Evolutionary conservation across 768 basidiomycete species (phyloP).

Genomic region (Suillus lakei): DNA sequence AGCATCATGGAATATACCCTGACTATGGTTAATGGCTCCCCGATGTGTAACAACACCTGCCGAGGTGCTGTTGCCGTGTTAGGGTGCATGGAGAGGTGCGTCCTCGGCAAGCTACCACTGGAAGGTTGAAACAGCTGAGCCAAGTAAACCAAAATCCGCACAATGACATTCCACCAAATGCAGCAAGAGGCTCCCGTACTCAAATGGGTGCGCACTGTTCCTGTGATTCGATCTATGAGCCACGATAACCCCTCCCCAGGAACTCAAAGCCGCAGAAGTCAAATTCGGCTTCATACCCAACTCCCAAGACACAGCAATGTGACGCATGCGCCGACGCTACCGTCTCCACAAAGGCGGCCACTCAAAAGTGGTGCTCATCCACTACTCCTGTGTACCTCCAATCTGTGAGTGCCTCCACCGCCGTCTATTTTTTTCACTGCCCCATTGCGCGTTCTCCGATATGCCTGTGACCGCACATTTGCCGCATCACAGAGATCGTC

Average conservation of each 20-base stretch:
- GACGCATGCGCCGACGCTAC: constrained; percentile 71
- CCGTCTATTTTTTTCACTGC: constrained; percentile 10
- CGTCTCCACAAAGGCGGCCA: constrained; percentile 77
- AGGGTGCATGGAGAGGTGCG: too few relatives aligned
- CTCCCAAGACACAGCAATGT: constrained; percentile 62
- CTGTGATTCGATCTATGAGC: not conserved
- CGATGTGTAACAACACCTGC: too few relatives aligned
- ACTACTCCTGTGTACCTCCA: constrained; percentile 70
- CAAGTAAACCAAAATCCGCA: not conserved
- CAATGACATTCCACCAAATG: constrained; percentile 47
- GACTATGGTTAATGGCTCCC: too few relatives aligned
- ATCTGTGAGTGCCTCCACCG: constrained; percentile 53
- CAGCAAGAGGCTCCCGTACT: constrained; percentile 69
- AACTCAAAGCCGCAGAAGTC: constrained; percentile 75
- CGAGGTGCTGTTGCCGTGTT: too few relatives aligned
- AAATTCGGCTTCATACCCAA: constrained; percentile 82
- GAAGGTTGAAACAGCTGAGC: too few relatives aligned
- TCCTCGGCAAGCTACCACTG: not conserved
- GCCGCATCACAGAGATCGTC: constrained; percentile 52
- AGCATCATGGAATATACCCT: too few relatives aligned
- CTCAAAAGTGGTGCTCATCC: constrained; percentile 70
- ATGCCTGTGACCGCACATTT: not conserved
- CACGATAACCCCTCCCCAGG: constrained; percentile 44
- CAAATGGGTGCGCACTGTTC: constrained; percentile 57
- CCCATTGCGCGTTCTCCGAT: constrained; percentile 2